phyloP scores from a whole-genome alignment of 2,329 filamentous ascomycete species.

The Massarina eburnea region DNA sequence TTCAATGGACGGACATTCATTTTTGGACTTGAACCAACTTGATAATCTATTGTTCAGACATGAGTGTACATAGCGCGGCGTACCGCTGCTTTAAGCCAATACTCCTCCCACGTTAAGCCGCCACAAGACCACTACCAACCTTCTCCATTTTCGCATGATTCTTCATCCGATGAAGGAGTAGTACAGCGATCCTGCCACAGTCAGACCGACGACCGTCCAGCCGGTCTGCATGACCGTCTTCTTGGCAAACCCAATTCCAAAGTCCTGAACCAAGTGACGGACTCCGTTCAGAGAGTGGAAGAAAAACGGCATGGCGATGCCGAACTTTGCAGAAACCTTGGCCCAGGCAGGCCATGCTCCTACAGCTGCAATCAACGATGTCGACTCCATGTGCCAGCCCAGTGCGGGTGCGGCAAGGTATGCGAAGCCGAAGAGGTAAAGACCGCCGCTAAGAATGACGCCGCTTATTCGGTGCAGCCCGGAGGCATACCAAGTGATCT shows the following conservation, averaged over 20 bases:
- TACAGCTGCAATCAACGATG: constrained; percentile 65
- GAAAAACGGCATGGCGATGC: constrained; percentile 65
- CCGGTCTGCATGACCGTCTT: constrained; percentile 65
- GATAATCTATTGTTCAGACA: background rate
- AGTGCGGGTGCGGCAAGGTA: constrained; percentile 80
- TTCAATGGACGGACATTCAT: too few species aligned
- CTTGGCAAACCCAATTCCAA: constrained; percentile 63
- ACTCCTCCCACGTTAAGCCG: background rate
- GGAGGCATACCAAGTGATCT: constrained; percentile 81
- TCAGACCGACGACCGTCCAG: constrained; percentile 63
- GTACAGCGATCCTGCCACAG: constrained; percentile 43
- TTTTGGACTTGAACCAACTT: background rate
- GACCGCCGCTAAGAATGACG: constrained; percentile 65
- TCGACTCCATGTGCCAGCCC: constrained; percentile 69
- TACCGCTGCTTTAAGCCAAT: background rate
- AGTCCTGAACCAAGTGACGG: constrained; percentile 72
- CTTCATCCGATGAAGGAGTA: constrained; percentile 28
- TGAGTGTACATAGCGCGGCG: background rate
- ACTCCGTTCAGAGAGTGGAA: constrained; percentile 71
- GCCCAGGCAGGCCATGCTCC: constrained; percentile 60
- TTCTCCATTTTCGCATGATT: background rate
- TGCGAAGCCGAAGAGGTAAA: constrained; percentile 78
- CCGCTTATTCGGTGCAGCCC: constrained; percentile 85
- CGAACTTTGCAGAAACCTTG: constrained; percentile 62
- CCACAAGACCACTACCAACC: background rate